Percentiles rank a stretch among this genome's conserved stretches.
Conservation (phyloP, 2,329 filamentous ascomycete species). For the Colletotrichum horii region DNA sequence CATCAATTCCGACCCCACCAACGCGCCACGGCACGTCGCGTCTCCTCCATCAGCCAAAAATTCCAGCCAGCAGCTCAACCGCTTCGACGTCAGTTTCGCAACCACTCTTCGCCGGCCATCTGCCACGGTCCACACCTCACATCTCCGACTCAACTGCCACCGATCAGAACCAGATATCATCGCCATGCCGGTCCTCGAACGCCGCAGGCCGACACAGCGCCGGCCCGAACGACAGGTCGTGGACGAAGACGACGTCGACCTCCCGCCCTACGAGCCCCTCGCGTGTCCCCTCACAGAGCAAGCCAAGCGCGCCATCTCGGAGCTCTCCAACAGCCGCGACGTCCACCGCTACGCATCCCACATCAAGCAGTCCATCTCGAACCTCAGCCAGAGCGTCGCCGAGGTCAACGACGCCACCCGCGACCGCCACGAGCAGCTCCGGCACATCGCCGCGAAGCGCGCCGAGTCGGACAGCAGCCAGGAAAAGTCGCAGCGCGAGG, state of each 20-base stretch:
- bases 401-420: conserved; percentile 54
- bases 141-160: too few species aligned
- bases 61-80: neutral
- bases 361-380: conserved; percentile 46
- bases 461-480: conserved; percentile 36
- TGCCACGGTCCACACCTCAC: neutral
- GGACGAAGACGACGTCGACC: conserved; percentile 24
- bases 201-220: conserved; percentile 10
- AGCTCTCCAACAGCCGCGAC: conserved; percentile 47
- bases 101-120: neutral
- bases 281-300: conserved; percentile 47
- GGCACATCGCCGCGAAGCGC: conserved; percentile 36
- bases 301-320: conserved; percentile 43
- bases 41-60: neutral
- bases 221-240: conserved; percentile 7
- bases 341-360: conserved; percentile 50
- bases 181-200: conserved; percentile 13
- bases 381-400: conserved; percentile 50
- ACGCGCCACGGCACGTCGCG: conserved; percentile 19
- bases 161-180: neutral
- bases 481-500: conserved; percentile 39
- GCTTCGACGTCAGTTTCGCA: neutral
- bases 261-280: conserved; percentile 58
- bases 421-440: conserved; percentile 39
- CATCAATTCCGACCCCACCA: neutral